Conservation (phyloP, 768 basidiomycete species). For the Xanthoconium purpureum region DNA sequence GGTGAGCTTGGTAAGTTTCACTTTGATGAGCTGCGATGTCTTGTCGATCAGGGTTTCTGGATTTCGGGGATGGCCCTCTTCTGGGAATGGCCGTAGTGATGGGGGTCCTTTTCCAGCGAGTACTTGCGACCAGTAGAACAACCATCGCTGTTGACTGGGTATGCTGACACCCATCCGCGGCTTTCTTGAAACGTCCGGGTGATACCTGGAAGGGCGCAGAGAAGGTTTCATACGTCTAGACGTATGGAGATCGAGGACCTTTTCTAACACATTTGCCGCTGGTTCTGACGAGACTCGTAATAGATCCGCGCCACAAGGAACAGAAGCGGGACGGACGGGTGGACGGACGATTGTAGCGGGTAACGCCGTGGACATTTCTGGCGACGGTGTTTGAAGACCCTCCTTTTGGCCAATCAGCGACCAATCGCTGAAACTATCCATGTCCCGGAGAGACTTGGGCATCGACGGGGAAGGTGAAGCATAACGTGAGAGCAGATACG, state of each 20-base stretch:
- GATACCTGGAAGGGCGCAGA: background rate
- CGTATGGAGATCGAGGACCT: conserved; percentile 67
- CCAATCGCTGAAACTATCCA: conserved; percentile 13
- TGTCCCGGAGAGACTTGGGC: conserved; percentile 10
- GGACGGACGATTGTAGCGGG: background rate
- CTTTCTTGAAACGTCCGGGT: conserved; percentile 27
- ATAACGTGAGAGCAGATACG: conserved; percentile 66
- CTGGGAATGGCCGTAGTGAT: conserved; percentile 41
- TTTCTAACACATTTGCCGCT: conserved; percentile 40
- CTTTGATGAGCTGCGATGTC: conserved; percentile 35
- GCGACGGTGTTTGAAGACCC: conserved; percentile 10
- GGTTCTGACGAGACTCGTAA: conserved; percentile 19
- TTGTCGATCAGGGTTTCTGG: conserved; percentile 3
- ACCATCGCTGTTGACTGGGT: conserved; percentile 75
- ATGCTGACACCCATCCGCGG: conserved; percentile 68
- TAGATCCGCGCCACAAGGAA: conserved; percentile 1
- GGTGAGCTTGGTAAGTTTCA: conserved; percentile 54
- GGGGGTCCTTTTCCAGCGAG: conserved; percentile 53
- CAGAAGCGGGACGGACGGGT: background rate
- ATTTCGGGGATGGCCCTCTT: background rate
- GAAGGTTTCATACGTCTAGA: conserved; percentile 61
- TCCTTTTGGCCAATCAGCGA: conserved; percentile 22
- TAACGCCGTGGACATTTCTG: background rate
- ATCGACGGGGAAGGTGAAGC: conserved; percentile 43
- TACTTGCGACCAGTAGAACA: conserved; percentile 75